A percentile compares a stretch with the other conserved stretches of the same genome.
These are phyloP conservation scores for Clonostachys sp. DNA, from an alignment of 2,329 filamentous ascomycete genomes.

Conservation along the genomic window DNA sequence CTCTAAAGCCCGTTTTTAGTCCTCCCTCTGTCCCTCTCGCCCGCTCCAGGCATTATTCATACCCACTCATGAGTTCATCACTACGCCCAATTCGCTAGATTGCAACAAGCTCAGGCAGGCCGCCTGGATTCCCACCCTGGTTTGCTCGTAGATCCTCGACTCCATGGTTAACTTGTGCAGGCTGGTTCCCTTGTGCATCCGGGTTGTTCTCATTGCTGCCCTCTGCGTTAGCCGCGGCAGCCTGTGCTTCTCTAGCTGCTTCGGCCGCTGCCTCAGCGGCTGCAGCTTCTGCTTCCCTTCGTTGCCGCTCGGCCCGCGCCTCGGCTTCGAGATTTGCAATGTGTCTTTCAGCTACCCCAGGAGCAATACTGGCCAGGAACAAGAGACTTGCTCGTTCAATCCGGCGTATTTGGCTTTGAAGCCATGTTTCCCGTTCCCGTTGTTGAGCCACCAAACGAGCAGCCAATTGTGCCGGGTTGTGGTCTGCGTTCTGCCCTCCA, in stretches of 20 bases:
- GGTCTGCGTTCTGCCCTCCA: slow-evolving; percentile 17
- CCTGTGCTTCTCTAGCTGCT: slow-evolving; percentile 16
- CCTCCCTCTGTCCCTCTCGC: too few species aligned
- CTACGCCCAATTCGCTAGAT: too few species aligned
- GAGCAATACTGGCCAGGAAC: slow-evolving; percentile 62
- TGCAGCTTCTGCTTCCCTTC: slow-evolving; percentile 35
- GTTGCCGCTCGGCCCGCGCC: slow-evolving; percentile 36
- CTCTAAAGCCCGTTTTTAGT: too few species aligned
- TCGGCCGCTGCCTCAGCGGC: slow-evolving; percentile 20
- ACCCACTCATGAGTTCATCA: too few species aligned
- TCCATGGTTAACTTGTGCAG: slow-evolving; percentile 2
- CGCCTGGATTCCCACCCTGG: too few species aligned
- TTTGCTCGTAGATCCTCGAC: not conserved
- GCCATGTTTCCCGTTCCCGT: slow-evolving; percentile 21
- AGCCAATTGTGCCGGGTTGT: slow-evolving; percentile 45
- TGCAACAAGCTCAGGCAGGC: too few species aligned
- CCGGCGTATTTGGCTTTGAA: slow-evolving; percentile 38
- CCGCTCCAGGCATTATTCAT: too few species aligned
- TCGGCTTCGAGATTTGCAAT: slow-evolving; percentile 54
- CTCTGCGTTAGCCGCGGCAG: slow-evolving; percentile 7
- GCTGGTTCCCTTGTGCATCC: slow-evolving; percentile 1
- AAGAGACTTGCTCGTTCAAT: slow-evolving; percentile 56
- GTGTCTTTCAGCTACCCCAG: slow-evolving; percentile 61
- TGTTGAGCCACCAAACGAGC: slow-evolving; percentile 44
- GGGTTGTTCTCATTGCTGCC: not conserved